phyloP scores from a whole-genome alignment of 352 stramenopile species.

The Globisporangium paddicum region DNA sequence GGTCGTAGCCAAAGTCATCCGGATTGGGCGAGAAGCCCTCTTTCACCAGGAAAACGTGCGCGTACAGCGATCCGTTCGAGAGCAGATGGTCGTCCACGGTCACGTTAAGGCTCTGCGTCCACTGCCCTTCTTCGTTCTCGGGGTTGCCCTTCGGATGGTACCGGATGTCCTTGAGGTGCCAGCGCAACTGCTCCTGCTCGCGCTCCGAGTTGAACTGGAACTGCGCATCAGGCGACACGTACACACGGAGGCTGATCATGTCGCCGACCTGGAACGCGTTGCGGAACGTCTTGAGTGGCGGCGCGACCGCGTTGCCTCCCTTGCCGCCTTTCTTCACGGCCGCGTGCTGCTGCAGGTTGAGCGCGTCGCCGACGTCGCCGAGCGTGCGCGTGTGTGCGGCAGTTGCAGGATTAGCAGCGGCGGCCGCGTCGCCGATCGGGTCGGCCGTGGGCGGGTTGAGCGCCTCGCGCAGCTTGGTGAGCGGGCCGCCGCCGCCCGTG shows the following conservation, averaged over 20 bases:
- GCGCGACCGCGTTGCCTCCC: constrained; percentile 10
- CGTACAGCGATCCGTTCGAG: constrained; percentile 74
- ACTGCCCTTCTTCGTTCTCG: constrained; percentile 42
- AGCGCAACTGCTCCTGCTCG: constrained; percentile 60
- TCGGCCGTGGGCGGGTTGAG: constrained; percentile 15
- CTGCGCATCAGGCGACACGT: constrained; percentile 37
- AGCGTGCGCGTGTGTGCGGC: not conserved
- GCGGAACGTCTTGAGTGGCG: constrained; percentile 19
- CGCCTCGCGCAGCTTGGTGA: constrained; percentile 12
- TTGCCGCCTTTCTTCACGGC: not conserved
- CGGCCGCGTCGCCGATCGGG: constrained; percentile 9
- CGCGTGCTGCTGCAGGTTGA: constrained; percentile 13
- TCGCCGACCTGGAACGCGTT: constrained; percentile 64
- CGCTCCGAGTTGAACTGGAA: constrained; percentile 46
- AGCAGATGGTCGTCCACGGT: constrained; percentile 64
- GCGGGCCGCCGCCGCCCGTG: constrained; percentile 13
- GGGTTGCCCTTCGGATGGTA: constrained; percentile 49
- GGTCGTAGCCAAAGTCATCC: constrained; percentile 48
- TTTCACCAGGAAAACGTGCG: constrained; percentile 84
- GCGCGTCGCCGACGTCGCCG: not conserved
- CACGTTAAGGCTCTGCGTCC: constrained; percentile 56
- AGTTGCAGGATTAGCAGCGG: not conserved
- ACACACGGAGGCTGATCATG: constrained; percentile 55
- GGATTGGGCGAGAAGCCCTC: constrained; percentile 68
- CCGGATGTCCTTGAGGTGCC: constrained; percentile 46